These are phyloP conservation scores for Kodamaea arcana DNA, from an alignment of 1,139 yeast genomes.

Conservation along the genomic window DNA sequence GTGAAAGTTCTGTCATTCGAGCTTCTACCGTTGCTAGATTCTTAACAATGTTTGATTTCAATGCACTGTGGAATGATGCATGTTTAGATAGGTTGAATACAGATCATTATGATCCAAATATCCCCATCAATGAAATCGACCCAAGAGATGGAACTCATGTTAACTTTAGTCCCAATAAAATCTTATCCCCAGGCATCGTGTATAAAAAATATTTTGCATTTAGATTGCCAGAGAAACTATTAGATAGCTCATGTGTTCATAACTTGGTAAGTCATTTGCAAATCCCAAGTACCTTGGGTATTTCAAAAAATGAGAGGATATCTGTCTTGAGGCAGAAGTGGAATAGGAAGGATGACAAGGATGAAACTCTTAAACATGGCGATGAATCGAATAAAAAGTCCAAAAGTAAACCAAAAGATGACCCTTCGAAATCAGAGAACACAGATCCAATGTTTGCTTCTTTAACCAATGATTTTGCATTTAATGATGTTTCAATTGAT, in stretches of 20 bases:
- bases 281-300: conserved; percentile 35
- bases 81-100: conserved; percentile 26
- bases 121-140: conserved; percentile 20
- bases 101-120: conserved; percentile 27
- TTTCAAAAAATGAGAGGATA: conserved; percentile 25
- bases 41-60: conserved; percentile 39
- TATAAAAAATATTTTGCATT: conserved; percentile 42
- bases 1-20: conserved; percentile 15
- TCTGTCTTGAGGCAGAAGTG: conserved; percentile 26
- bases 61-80: conserved; percentile 42
- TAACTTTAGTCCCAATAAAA: conserved; percentile 24
- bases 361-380: no score
- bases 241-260: conserved; percentile 37
- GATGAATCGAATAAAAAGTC: conserved; percentile 6
- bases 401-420: conserved; percentile 4
- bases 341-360: no score
- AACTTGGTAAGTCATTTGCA: conserved; percentile 34
- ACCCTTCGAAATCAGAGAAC: not conserved
- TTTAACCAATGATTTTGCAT: conserved; percentile 28
- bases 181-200: conserved; percentile 29
- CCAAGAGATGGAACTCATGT: conserved; percentile 30
- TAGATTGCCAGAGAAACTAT: conserved; percentile 33
- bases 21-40: conserved; percentile 21
- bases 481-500: conserved; percentile 29
- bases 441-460: conserved; percentile 17